Base-by-base conservation (phyloP, 2,329 filamentous ascomycete genomes). In the Penicillium italicum region DNA sequence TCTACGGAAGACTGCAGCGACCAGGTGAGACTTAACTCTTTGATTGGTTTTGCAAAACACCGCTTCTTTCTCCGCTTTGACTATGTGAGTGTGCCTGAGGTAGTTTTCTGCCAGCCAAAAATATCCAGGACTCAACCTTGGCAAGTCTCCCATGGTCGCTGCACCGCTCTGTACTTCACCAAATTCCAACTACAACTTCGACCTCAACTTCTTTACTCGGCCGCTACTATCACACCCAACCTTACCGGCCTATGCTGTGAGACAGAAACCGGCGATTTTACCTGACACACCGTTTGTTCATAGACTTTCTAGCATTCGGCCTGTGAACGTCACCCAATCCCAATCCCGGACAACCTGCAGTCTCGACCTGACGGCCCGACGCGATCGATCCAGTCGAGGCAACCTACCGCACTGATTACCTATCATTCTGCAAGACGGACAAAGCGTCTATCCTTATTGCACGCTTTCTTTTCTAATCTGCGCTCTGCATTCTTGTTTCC, bases 241-340 rank as follows among this genome's bases (percentile, higher is more conserved):
- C 36, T 22, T 51, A 30, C 18, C 33, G 53, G 38, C 40, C 50
- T 54, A 74, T 72, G 61, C 56, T 54, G 72, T 73, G 72, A 75
- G 72, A 72, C 72, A 73, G 62, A 62, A 67, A 26, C 28, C 2
- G 11, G 14, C 5, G 1, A 20, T 34, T 28, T 16, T 18, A 43
- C 20, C n/a, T 20, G 16, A 33, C 11, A 50, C 38, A 43, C 38
- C 48, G 37, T 28, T 43, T 20, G 14, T 43, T 30, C 20, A 22
- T 30, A 42, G 6, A 16, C 8, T 6, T 18, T 26, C 20, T 51
- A 41, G 16, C 48, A 24, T 41, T 53, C 62, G 66, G 56, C 65
- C 64, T 61, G 53, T 61, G 55, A 62, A 51, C 53, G 36, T 38
- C 48, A 46, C 41, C 47, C 53, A 50, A 57, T 56, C 50, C 53